Evolutionary conservation across 306 rosid genomes (phyloP).

Genomic region (Ammopiptanthus mongolicus): DNA sequence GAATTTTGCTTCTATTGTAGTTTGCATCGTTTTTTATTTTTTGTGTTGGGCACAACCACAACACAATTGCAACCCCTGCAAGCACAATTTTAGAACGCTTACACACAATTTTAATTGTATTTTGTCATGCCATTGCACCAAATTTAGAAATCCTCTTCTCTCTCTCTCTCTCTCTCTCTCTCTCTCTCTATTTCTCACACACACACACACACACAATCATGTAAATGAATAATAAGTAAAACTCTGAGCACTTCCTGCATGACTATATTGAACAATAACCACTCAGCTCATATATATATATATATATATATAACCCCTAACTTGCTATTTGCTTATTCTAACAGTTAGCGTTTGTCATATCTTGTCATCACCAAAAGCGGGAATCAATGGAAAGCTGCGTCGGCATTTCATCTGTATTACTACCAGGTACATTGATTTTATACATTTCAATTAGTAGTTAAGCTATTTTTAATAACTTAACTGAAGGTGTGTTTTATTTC

Average conservation of each 20-base stretch:
- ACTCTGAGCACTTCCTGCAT: background rate
- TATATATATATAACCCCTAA: background rate
- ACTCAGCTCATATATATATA: background rate
- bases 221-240: background rate
- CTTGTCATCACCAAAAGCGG: constrained; percentile 18
- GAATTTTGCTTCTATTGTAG: too few relatives aligned
- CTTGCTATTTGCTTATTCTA: background rate
- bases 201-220: too few relatives aligned
- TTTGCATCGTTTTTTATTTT: too few relatives aligned
- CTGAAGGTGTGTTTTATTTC: background rate
- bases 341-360: constrained; percentile 4
- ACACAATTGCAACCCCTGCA: too few relatives aligned
- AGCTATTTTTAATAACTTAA: background rate
- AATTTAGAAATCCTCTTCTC: background rate
- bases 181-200: too few relatives aligned
- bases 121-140: background rate
- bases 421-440: too few relatives aligned
- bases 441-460: background rate
- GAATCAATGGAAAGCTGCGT: constrained; percentile 31
- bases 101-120: background rate
- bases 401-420: constrained; percentile 26
- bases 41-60: too few relatives aligned
- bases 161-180: background rate
- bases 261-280: background rate
- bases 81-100: too few relatives aligned